Percentiles rank a stretch among this genome's conserved stretches.
Conservation (phyloP, 805 yeast genomes). For the Suhomyces pyralidae region DNA sequence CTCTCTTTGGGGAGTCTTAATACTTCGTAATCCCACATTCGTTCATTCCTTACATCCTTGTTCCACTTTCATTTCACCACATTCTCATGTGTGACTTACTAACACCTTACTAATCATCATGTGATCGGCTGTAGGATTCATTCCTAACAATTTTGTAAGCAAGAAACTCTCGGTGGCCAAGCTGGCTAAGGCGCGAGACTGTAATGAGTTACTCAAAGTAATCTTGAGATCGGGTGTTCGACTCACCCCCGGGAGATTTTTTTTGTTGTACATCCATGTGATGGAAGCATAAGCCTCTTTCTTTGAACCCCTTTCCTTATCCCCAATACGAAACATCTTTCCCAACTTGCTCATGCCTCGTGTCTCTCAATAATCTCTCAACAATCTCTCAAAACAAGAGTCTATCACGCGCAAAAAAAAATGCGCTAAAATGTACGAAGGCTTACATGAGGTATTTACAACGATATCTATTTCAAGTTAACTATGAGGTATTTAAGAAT, state of each 20-base stretch:
- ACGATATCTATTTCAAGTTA: not conserved
- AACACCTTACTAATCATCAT: no score
- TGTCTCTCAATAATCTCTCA: not conserved
- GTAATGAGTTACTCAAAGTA: conserved; percentile 34
- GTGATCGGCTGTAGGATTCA: no score
- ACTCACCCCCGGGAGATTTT: conserved; percentile 47
- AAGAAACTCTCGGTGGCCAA: conserved; percentile 42
- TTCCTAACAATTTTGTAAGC: no score
- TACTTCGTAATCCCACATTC: no score
- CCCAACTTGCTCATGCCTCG: not conserved
- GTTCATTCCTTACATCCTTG: no score
- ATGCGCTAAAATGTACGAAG: not conserved
- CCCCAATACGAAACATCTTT: not conserved
- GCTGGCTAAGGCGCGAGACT: conserved; percentile 51
- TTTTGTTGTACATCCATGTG: not conserved
- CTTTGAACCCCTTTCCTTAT: not conserved
- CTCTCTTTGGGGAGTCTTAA: no score
- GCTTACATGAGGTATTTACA: not conserved
- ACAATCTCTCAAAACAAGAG: not conserved
- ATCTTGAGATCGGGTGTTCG: conserved; percentile 51
- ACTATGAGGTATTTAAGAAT: not conserved
- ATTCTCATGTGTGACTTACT: no score
- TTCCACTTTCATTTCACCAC: no score
- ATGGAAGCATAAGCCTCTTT: not conserved
- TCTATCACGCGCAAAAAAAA: not conserved